A percentile compares a stretch with the other conserved stretches of the same genome.
Evolutionary conservation across 2,329 filamentous ascomycete species (phyloP).

Genomic region (Trichoderma asperellum): DNA sequence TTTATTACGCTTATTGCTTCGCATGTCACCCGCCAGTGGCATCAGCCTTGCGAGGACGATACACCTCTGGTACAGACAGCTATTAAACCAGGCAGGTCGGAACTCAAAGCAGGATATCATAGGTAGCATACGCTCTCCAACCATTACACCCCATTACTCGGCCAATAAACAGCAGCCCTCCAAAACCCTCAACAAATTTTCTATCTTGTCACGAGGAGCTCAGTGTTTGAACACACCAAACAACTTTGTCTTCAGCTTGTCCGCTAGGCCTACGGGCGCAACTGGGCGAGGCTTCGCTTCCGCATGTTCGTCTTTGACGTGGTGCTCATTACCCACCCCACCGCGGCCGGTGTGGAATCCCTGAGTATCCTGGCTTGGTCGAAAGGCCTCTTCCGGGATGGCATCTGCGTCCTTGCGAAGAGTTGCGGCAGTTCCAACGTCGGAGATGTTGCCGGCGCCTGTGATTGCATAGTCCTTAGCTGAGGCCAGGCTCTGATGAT

Average conservation of each 20-base stretch:
- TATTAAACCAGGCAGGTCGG: not conserved
- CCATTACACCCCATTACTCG: not conserved
- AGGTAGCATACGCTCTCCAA: not conserved
- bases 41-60: not conserved
- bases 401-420: conserved; percentile 56
- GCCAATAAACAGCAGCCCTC: not conserved
- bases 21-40: conserved; percentile 1
- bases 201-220: not conserved
- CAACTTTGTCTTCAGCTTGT: conserved; percentile 62
- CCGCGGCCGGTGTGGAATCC: conserved; percentile 64
- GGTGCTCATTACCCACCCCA: conserved; percentile 61
- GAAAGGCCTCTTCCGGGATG: conserved; percentile 57
- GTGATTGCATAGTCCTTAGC: not conserved
- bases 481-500: not conserved
- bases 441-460: conserved; percentile 64
- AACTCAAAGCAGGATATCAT: conserved; percentile 25
- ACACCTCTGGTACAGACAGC: not conserved
- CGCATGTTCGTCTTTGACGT: conserved; percentile 39
- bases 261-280: conserved; percentile 52
- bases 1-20: conserved; percentile 9
- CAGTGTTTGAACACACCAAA: conserved; percentile 55
- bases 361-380: conserved; percentile 51
- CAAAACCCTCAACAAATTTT: not conserved
- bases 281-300: conserved; percentile 33
- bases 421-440: conserved; percentile 45